Conservation (phyloP, 768 basidiomycete species). For the Agrocybe pediades region DNA sequence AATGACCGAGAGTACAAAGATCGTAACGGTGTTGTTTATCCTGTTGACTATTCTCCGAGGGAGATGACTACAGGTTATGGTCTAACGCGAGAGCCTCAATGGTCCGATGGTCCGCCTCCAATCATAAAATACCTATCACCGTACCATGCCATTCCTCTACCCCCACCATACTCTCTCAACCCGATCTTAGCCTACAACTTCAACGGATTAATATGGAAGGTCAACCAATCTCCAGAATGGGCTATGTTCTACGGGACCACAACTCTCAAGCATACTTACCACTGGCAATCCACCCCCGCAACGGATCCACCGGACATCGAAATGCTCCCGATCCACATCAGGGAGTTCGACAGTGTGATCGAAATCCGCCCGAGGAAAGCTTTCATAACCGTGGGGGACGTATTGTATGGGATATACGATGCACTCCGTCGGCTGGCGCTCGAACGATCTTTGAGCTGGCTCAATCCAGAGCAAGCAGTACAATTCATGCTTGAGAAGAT, state of each 20-base stretch:
- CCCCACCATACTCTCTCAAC: background rate
- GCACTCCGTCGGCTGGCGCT: background rate
- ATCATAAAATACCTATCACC: background rate
- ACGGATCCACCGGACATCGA: background rate
- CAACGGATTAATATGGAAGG: background rate
- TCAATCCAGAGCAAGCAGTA: background rate
- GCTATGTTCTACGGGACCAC: background rate
- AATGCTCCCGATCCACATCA: background rate
- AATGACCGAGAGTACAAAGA: no score
- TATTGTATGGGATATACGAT: background rate
- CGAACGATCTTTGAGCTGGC: background rate
- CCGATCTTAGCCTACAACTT: background rate
- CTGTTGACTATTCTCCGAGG: no score
- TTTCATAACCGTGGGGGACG: background rate
- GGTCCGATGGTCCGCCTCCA: background rate
- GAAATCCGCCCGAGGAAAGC: background rate
- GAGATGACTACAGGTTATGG: background rate
- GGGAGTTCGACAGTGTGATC: background rate
- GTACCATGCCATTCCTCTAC: background rate
- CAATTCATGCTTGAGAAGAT: background rate
- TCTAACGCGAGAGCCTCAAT: conserved; percentile 1
- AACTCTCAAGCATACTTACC: background rate
- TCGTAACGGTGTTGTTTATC: no score
- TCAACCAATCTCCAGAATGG: background rate
- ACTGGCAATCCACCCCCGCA: conserved; percentile 1